Evolutionary conservation across 495 filamentous ascomycete genomes (phyloP).

Genomic region (Penicillium silybi): DNA sequence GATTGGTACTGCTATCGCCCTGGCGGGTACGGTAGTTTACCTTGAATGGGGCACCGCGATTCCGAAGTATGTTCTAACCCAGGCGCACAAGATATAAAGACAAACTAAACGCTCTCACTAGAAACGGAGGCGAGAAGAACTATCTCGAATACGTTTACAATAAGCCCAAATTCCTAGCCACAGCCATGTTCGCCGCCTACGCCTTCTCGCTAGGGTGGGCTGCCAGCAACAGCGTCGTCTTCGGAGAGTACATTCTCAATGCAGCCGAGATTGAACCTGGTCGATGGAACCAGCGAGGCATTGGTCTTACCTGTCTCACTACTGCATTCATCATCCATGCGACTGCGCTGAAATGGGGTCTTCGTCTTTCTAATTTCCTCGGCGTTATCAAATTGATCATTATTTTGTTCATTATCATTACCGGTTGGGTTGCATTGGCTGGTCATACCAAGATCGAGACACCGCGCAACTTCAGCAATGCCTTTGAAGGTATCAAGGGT

Average conservation of each 20-base stretch:
- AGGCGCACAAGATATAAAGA: not conserved
- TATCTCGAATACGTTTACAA: constrained; percentile 66
- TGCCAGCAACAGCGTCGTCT: constrained; percentile 64
- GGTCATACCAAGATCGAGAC: constrained; percentile 37
- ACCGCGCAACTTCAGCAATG: constrained; percentile 63
- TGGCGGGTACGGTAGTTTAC: constrained; percentile 50
- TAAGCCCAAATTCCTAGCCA: constrained; percentile 62
- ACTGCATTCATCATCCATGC: constrained; percentile 60
- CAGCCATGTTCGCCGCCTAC: constrained; percentile 57
- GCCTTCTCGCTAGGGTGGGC: constrained; percentile 52
- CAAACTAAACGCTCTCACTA: constrained; percentile 3
- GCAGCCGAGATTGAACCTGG: constrained; percentile 56
- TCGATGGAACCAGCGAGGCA: constrained; percentile 65
- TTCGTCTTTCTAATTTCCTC: constrained; percentile 61
- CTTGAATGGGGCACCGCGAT: constrained; percentile 55
- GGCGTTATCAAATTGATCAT: constrained; percentile 66
- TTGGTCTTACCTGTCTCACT: constrained; percentile 63
- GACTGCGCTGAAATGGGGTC: constrained; percentile 61
- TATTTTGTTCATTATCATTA: constrained; percentile 61
- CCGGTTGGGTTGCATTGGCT: constrained; percentile 60
- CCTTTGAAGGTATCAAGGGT: constrained; percentile 56
- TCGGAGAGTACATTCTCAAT: constrained; percentile 65
- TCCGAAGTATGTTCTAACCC: constrained; percentile 27
- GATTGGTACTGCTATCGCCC: constrained; percentile 44
- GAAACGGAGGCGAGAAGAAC: constrained; percentile 67